phyloP scores from a whole-genome alignment of 176 grass and related monocot species.

The Elymus sibiricus region DNA sequence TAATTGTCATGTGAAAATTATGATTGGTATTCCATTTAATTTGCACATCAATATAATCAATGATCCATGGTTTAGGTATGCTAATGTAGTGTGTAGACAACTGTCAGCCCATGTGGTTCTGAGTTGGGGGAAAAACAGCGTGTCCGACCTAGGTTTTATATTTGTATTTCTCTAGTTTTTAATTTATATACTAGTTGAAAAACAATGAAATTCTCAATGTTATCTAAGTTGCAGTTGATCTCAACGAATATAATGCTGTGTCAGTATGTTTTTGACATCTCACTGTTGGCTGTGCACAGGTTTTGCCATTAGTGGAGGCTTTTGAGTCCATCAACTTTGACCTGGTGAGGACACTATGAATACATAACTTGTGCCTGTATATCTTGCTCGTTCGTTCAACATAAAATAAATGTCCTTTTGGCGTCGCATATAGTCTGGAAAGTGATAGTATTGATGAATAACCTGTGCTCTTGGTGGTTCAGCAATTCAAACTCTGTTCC shows the following conservation, averaged over 20 bases:
- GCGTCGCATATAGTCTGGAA: background rate
- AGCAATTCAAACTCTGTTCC: background rate
- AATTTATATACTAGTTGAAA: background rate
- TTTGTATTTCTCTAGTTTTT: background rate
- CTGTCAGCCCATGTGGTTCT: background rate
- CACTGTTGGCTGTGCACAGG: conserved; percentile 42
- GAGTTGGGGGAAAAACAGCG: background rate
- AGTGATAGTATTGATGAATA: background rate
- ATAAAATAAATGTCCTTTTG: conserved; percentile 3
- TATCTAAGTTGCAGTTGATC: background rate
- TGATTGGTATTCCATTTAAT: background rate
- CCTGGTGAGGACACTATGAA: conserved; percentile 55
- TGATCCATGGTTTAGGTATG: background rate
- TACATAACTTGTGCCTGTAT: background rate
- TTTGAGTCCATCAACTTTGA: conserved; percentile 75
- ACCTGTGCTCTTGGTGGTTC: background rate
- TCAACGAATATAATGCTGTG: conserved; percentile 2
- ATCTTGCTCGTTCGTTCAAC: conserved; percentile 8
- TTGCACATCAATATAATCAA: background rate
- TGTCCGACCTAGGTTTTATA: background rate
- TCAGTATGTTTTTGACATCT: conserved; percentile 28
- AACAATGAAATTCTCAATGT: conserved; percentile 6
- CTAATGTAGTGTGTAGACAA: background rate
- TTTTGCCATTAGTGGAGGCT: conserved; percentile 81
- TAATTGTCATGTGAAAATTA: conserved; percentile 1